Evolutionary conservation across 495 filamentous ascomycete genomes (phyloP), one percentile per base, ranked within the genome.

Genomic region (Chlorociboria aeruginascens): DNA sequence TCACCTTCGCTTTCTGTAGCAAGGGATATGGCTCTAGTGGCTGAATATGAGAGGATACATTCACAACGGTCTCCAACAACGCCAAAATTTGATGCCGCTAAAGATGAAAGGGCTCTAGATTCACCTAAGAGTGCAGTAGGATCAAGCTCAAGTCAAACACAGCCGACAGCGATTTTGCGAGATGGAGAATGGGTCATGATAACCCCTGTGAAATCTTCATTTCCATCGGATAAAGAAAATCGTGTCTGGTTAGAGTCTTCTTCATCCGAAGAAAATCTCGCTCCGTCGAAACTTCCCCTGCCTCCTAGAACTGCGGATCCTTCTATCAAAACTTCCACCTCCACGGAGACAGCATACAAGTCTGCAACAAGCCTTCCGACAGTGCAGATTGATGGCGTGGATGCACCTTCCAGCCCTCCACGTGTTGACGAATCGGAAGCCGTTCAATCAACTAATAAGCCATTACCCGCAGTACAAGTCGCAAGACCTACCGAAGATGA

Each of bases 341-440:
- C 58, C 4, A 58, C 53, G 3, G 51, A 54, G 40, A 58, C 50
- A 2, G 33, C 48, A 1, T 58, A 70, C 50, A 67, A 69, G 43
- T 70, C 72, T 4, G 67, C 66, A 9, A 66, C 66, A 13, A 71
- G 67, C 46, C 56, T 76, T 28, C 73, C 73, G 30, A 65, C 69
- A 9, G 62, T 77, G 25, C 66, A 64, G 45, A 52, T 76, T 33
- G 69, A 77, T 7, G 52, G 43, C 37, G 63, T 46, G 40, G 64
- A 64, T 29, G 58, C 46, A 43, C 41, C 6, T 25, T 48, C 36
- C 34, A 16, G 51, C 2, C 49, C 32, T 12, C 47, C 30, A 7
- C 28, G 50, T n/a, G 29, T 50, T 20, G 64, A 54, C 38, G 53
- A 45, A 9, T 33, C 31, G 8, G 54, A 56, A 34, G 53, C 50